phyloP scores from a whole-genome alignment of 164 flowering plant genomes.

The Magnolia officinalis region DNA sequence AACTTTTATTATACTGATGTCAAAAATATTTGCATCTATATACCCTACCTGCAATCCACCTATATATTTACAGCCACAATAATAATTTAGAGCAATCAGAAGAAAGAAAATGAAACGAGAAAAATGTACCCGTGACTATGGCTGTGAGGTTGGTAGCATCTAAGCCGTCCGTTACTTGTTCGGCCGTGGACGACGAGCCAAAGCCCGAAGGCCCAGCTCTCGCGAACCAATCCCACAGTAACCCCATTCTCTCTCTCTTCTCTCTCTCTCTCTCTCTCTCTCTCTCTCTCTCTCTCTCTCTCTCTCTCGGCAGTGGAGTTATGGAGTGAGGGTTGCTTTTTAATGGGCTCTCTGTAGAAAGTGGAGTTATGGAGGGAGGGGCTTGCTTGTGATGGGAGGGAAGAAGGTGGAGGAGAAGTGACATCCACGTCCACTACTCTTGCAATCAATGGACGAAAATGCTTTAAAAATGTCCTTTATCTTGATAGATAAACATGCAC shows the following conservation, averaged over 20 bases:
- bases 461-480: too few species aligned
- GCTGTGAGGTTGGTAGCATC: conserved; percentile 29
- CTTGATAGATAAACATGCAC: too few species aligned
- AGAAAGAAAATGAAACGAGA: not conserved
- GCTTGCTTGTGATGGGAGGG: not conserved
- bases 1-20: too few species aligned
- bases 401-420: not conserved
- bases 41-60: not conserved
- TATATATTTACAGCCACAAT: not conserved
- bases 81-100: not conserved
- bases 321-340: not conserved
- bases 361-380: not conserved
- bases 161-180: conserved; percentile 27
- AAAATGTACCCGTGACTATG: conserved; percentile 21
- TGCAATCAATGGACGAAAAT: not conserved
- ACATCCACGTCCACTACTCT: not conserved
- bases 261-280: not conserved
- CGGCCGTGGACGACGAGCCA: conserved; percentile 21
- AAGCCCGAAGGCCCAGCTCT: conserved; percentile 17
- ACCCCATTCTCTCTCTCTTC: conserved; percentile 4
- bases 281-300: not conserved
- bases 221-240: conserved; percentile 9
- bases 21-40: not conserved
- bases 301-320: not conserved
- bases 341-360: not conserved